Conservation (phyloP, 768 basidiomycete genomes). For the Omphalotus guepiniiformis region DNA sequence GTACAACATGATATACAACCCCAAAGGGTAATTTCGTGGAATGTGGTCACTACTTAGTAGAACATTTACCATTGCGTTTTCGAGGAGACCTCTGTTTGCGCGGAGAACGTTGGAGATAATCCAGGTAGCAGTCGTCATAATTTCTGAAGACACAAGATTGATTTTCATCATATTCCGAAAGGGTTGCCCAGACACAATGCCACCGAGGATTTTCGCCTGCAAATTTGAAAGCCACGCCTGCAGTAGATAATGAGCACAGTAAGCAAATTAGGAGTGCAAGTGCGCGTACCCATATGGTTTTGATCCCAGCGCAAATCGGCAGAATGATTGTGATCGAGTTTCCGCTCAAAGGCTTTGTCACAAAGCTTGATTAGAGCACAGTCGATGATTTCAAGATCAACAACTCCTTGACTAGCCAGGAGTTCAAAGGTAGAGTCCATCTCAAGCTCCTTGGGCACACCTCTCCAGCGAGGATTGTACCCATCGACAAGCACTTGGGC, state of each 20-base stretch:
- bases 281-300: conserved; percentile 29
- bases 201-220: conserved; percentile 36
- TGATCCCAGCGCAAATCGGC: conserved; percentile 39
- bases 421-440: conserved; percentile 40
- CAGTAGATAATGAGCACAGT: neutral
- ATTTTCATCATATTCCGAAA: conserved; percentile 44
- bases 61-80: neutral
- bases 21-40: neutral
- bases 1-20: neutral
- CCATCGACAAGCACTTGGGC: conserved; percentile 59
- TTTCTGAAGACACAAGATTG: conserved; percentile 47
- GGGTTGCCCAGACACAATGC: conserved; percentile 65
- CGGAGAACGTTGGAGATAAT: conserved; percentile 38
- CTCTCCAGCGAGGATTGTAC: conserved; percentile 51
- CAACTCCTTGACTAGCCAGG: conserved; percentile 28
- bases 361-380: conserved; percentile 51
- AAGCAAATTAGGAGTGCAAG: neutral
- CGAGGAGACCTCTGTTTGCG: conserved; percentile 25
- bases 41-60: neutral
- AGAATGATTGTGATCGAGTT: conserved; percentile 27
- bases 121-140: conserved; percentile 58
- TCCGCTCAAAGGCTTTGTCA: conserved; percentile 54
- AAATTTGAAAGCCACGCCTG: conserved; percentile 50
- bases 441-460: conserved; percentile 58
- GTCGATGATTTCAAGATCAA: conserved; percentile 43